Evolutionary conservation across 306 rosid species (phyloP).

Genomic region (Purshia tridentata): DNA sequence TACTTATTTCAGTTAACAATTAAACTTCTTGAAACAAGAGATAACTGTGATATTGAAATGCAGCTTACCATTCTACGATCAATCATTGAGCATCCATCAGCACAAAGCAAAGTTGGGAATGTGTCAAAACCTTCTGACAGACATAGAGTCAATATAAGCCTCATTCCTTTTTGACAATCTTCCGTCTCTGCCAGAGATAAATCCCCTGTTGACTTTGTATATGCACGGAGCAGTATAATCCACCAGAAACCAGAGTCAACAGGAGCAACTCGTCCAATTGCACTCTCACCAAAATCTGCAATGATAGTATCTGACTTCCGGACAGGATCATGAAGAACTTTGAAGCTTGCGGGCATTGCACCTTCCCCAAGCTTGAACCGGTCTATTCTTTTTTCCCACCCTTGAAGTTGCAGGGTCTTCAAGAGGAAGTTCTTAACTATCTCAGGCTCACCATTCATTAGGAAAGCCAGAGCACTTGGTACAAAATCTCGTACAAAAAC

Average conservation of each 20-base stretch:
- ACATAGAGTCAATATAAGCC: slow-evolving; percentile 77
- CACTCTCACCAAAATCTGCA: slow-evolving; percentile 96
- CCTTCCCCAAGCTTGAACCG: slow-evolving; percentile 95
- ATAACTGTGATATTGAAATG: background rate
- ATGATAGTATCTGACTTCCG: slow-evolving; percentile 71
- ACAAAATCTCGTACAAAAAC: slow-evolving; percentile 93
- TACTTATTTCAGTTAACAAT: background rate
- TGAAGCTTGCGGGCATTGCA: slow-evolving; percentile 93
- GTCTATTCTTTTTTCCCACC: slow-evolving; percentile 90
- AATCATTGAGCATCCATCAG: slow-evolving; percentile 89
- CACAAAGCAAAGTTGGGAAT: slow-evolving; percentile 90
- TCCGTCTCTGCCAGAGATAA: slow-evolving; percentile 63
- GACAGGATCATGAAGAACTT: slow-evolving; percentile 78
- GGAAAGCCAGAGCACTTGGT: slow-evolving; percentile 86
- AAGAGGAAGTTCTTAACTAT: slow-evolving; percentile 78
- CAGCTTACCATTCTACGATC: slow-evolving; percentile 84
- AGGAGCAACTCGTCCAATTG: slow-evolving; percentile 94
- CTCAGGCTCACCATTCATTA: slow-evolving; percentile 94
- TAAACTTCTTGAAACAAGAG: background rate
- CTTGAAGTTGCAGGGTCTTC: slow-evolving; percentile 85
- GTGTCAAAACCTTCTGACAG: slow-evolving; percentile 93
- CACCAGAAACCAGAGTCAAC: slow-evolving; percentile 98
- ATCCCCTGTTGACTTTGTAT: slow-evolving; percentile 91
- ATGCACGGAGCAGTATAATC: slow-evolving; percentile 89
- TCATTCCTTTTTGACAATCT: slow-evolving; percentile 91